Conservation (phyloP, 805 yeast species). For the Lipomyces lipofer region DNA sequence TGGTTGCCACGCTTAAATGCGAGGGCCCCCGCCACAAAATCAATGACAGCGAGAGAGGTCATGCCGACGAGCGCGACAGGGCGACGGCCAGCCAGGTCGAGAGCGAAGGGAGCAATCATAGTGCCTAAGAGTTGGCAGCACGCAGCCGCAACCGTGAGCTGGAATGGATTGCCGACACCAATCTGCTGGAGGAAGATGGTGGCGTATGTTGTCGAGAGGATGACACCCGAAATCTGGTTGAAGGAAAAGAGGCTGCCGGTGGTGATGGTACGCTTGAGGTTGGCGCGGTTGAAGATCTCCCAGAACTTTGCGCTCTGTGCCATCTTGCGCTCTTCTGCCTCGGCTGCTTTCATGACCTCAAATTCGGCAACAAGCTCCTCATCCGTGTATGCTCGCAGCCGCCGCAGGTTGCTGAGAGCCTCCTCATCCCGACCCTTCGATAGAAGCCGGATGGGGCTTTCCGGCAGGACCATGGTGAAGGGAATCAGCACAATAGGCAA, state of each 20-base stretch:
- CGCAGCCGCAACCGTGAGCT: slow-evolving; percentile 5
- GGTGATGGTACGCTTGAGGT: slow-evolving; percentile 13
- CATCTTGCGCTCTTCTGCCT: slow-evolving; percentile 1
- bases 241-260: slow-evolving; percentile 6
- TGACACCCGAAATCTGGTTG: slow-evolving; percentile 11
- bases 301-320: not conserved
- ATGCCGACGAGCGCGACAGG: slow-evolving; percentile 11
- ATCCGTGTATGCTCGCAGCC: slow-evolving; percentile 8
- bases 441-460: slow-evolving; percentile 8
- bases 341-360: not conserved
- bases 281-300: slow-evolving; percentile 9
- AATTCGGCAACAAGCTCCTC: slow-evolving; percentile 2
- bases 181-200: slow-evolving; percentile 9
- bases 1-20: not conserved
- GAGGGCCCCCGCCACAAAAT: slow-evolving; percentile 9
- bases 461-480: not conserved
- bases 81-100: slow-evolving; percentile 13
- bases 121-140: slow-evolving; percentile 15
- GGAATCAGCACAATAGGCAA: slow-evolving; percentile 6
- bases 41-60: slow-evolving; percentile 3
- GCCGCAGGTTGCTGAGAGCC: slow-evolving; percentile 2
- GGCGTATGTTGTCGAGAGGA: slow-evolving; percentile 10
- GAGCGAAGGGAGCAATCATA: slow-evolving; percentile 8
- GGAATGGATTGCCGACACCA: slow-evolving; percentile 9
- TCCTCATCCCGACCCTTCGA: slow-evolving; percentile 3